These are phyloP conservation scores for Peniophora sp. DNA, from an alignment of 1,284 basidiomycete genomes.

Conservation along the genomic window DNA sequence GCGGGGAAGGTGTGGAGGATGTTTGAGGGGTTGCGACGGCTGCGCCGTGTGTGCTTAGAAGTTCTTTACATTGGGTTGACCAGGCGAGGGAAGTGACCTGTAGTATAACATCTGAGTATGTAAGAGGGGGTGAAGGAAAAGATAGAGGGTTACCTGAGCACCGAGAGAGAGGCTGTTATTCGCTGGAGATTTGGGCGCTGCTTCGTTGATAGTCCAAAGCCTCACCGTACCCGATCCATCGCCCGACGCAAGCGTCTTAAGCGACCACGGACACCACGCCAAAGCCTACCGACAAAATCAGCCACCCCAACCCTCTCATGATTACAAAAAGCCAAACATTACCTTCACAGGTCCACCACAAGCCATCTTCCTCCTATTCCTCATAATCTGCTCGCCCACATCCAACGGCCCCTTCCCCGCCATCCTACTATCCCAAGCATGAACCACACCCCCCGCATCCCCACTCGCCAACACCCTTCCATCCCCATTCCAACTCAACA, in stretches of 20 bases:
- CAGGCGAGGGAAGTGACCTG: constrained; percentile 67
- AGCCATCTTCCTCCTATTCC: constrained; percentile 37
- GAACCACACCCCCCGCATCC: constrained; percentile 40
- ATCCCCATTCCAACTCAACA: constrained; percentile 41
- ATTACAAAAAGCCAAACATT: too few relatives aligned
- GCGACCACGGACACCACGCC: constrained; percentile 90
- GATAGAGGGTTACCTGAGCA: constrained; percentile 40
- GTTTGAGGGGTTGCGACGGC: constrained; percentile 20
- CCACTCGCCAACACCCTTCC: constrained; percentile 44
- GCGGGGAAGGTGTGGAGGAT: constrained; percentile 2
- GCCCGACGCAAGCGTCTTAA: constrained; percentile 78
- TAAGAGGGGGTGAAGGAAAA: too few relatives aligned
- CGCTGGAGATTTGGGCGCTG: constrained; percentile 22
- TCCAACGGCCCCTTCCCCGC: constrained; percentile 33
- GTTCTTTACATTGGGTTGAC: constrained; percentile 80
- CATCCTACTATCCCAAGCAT: constrained; percentile 44
- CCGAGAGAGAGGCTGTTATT: constrained; percentile 56
- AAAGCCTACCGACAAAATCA: constrained; percentile 69
- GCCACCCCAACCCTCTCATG: too few relatives aligned
- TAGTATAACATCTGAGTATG: too few relatives aligned
- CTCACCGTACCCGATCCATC: constrained; percentile 69
- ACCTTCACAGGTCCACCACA: constrained; percentile 21
- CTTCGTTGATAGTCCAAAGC: constrained; percentile 57
- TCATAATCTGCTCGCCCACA: constrained; percentile 44
- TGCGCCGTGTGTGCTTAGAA: constrained; percentile 77